Evolutionary conservation across 2,329 filamentous ascomycete genomes (phyloP), one percentile per base, ranked within the genome.

Genomic region (Xylogone sp.): DNA sequence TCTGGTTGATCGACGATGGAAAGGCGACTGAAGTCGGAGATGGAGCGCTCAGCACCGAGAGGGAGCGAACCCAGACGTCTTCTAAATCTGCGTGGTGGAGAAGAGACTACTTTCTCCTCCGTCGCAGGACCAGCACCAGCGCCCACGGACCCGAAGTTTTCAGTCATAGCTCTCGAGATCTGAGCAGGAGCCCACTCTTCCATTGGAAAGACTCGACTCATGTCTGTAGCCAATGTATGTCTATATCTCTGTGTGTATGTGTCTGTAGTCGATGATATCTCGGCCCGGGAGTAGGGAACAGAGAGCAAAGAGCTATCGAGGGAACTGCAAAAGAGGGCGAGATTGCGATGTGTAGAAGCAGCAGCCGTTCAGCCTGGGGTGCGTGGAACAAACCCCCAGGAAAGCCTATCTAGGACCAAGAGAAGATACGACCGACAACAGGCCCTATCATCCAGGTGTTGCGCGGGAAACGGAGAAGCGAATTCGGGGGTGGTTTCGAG

Each of bases 141-240:
- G n/a, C 34, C 34, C 10, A 39, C 4, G 34, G 49, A 27, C 20
- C 54, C 54, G 53, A 65, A 68, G 22, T 64, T 59, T 56, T 69
- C 69, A 51, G 66, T 59, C 46, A 59, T 54, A 53, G 58, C 52
- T 22, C 59, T 53, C 46, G 60, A 49, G 47, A 78, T 74, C 56
- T 74, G 73, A 48, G 62, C 57, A 20, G 70, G 64, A 42, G 71
- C 68, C 73, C 71, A 74, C 55, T 75, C 73, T 55, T 64, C 63
- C 52, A 72, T 59, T 47, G 69, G 67, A 55, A 71, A 68, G 53
- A 72, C 68, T 58, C 70, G 65, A 55, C 61, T 65, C 56, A 72
- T 64, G 61, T 69, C 69, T 46, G 50, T 24, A 48, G 21, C 27
- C 13, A 43, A 21, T 19, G 42, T 19, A 50, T 29, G 22, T 46